phyloP scores from a whole-genome alignment of 1,284 basidiomycete species.

The Sanghuangporus weigelae region DNA sequence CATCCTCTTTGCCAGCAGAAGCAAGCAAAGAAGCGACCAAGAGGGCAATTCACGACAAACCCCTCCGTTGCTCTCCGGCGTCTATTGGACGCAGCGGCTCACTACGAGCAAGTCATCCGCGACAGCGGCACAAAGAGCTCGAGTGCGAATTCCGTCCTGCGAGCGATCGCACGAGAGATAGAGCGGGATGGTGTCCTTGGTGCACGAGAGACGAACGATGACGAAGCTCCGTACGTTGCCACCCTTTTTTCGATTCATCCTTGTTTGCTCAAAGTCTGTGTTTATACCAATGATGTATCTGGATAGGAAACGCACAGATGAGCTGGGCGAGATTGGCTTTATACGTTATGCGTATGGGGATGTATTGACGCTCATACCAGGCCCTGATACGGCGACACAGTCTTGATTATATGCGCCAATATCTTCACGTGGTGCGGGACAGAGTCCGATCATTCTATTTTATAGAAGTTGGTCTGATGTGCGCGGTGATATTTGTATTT shows the following conservation, averaged over 20 bases:
- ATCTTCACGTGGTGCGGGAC: neutral
- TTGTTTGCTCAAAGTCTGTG: conserved; percentile 17
- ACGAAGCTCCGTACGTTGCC: conserved; percentile 42
- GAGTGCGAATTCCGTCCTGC: conserved; percentile 43
- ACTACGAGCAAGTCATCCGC: conserved; percentile 48
- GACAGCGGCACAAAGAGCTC: conserved; percentile 32
- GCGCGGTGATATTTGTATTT: too few species aligned
- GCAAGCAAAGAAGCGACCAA: conserved; percentile 4
- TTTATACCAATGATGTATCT: neutral
- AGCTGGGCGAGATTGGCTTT: conserved; percentile 43
- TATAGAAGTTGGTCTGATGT: too few species aligned
- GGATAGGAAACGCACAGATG: conserved; percentile 38
- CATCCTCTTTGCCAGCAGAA: conserved; percentile 33
- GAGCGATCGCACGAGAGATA: conserved; percentile 34
- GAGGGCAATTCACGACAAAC: conserved; percentile 22
- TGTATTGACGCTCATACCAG: conserved; percentile 49
- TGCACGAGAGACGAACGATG: conserved; percentile 32
- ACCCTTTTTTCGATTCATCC: neutral
- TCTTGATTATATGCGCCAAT: neutral
- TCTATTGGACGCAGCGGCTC: conserved; percentile 38
- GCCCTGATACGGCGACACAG: conserved; percentile 20
- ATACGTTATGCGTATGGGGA: conserved; percentile 47
- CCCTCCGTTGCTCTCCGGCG: conserved; percentile 36
- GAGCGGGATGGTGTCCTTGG: conserved; percentile 53
- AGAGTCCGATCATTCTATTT: too few species aligned